These are phyloP conservation scores for Tolypocladium pustulatum DNA, from an alignment of 2,329 filamentous ascomycete genomes.

Conservation along the genomic window DNA sequence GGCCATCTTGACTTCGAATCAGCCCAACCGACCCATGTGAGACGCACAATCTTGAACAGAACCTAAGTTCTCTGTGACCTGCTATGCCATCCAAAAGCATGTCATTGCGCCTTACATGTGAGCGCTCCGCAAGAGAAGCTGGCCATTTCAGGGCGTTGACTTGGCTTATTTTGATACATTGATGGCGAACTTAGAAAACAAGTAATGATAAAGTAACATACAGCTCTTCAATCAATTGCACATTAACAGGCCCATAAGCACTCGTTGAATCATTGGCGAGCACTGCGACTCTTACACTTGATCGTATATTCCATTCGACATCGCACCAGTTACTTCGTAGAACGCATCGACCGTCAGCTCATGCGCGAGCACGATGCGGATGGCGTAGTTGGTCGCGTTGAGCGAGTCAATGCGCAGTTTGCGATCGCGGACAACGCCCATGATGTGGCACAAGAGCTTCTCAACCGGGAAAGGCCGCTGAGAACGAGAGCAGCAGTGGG, in stretches of 20 bases:
- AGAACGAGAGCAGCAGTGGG: not conserved
- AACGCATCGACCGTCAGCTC: not conserved
- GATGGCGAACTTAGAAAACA: too few species aligned
- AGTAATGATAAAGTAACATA: too few species aligned
- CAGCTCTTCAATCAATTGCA: too few species aligned
- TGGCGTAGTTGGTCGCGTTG: constrained; percentile 5
- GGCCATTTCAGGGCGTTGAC: too few species aligned
- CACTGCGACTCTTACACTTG: not conserved
- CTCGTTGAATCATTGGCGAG: not conserved
- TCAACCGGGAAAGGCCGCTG: constrained; percentile 5
- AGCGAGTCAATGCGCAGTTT: constrained; percentile 6
- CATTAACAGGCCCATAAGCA: not conserved
- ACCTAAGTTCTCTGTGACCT: too few species aligned
- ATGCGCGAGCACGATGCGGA: constrained; percentile 3
- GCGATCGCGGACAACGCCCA: constrained; percentile 4
- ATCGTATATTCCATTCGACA: constrained; percentile 2
- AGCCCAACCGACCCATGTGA: too few species aligned
- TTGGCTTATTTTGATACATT: too few species aligned
- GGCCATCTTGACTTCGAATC: too few species aligned
- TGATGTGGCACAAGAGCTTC: constrained; percentile 5
- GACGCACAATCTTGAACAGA: too few species aligned
- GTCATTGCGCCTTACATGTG: too few species aligned
- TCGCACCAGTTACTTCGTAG: not conserved
- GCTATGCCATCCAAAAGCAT: too few species aligned
- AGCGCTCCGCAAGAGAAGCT: too few species aligned